Base-by-base conservation (phyloP, 2,329 filamentous ascomycete genomes). In the Fusarium redolens region DNA sequence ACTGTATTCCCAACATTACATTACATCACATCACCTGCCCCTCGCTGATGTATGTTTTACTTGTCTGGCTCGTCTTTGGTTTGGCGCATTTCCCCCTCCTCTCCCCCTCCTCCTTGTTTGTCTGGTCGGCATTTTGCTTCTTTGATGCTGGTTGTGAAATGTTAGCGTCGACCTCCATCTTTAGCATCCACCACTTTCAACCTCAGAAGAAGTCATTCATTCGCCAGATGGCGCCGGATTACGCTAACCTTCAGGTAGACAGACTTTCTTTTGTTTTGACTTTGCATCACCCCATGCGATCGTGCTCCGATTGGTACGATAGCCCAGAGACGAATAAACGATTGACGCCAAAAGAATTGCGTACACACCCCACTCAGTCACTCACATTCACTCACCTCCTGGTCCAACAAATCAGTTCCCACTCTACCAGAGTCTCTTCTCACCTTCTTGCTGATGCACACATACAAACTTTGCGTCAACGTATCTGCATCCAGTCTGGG, bases 241-340 rank as follows among this genome's bases (percentile, higher is more conserved):
- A 15, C 56, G 61, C 61, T 60, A 52, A 28, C 20, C 38, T 43
- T 20, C 45, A 58, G 65, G 35, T 28, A 69, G 59, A 55, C 62
- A 63, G 73, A 54, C 69, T 73, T 60, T 52, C 62, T 75, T 56
- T 61, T 59, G 56, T 69, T 77, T 77, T 71, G 66, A 76, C 72
- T 77, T 77, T 72, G 40, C 55, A 62, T 69, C 71, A 77, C 66
- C 58, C 59, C 64, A 79, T 78, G 79, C 79, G 78, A 78, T 79
- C 77, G 58, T 60, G 52, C 68, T 75, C 76, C 75, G 76, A 81
- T 81, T 81, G 79, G 79, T 64, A 78, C 75, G 79, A 80, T 80
- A 79, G 65, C 75, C 60, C 65, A 54, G 57, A 63, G 60, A 61
- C 64, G 55, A 69, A 65, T 59, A 73, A 54, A 68, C 63, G 65